Evolutionary conservation across 495 filamentous ascomycete species (phyloP).

Genomic region (Chaetomidium leptoderma): DNA sequence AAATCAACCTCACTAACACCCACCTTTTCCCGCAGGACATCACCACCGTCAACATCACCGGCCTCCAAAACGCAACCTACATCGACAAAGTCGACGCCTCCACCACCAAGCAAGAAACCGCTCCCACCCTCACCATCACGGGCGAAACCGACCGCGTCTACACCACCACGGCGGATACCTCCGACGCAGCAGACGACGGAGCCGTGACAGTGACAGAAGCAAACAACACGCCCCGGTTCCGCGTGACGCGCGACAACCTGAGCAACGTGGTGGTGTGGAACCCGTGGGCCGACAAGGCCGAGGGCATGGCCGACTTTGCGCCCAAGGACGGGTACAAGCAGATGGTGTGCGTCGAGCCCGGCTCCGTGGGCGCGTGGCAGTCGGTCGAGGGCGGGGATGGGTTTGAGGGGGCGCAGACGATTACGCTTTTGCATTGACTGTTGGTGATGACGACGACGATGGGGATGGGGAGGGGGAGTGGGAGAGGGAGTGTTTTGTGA

Average conservation of each 20-base stretch:
- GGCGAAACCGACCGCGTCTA: constrained; percentile 76
- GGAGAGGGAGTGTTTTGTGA: constrained; percentile 10
- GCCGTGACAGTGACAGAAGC: constrained; percentile 55
- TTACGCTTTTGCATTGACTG: constrained; percentile 36
- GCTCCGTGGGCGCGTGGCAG: constrained; percentile 75
- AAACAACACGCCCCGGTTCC: constrained; percentile 60
- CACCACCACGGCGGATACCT: too few species aligned
- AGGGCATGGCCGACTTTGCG: constrained; percentile 78
- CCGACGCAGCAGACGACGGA: too few species aligned
- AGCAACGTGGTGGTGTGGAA: constrained; percentile 94
- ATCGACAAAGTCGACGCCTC: constrained; percentile 72
- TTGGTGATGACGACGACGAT: neutral
- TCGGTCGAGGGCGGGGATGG: constrained; percentile 79
- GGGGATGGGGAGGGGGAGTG: neutral
- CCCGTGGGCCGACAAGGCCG: constrained; percentile 82
- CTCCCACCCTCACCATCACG: constrained; percentile 52
- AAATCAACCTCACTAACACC: neutral
- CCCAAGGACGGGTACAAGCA: constrained; percentile 84
- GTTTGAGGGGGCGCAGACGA: constrained; percentile 84
- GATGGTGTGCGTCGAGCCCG: constrained; percentile 93
- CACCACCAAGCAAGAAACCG: constrained; percentile 50
- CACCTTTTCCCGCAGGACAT: constrained; percentile 58
- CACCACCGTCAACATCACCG: constrained; percentile 59
- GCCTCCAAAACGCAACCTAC: constrained; percentile 70
- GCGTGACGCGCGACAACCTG: constrained; percentile 73